A percentile compares a stretch with the other conserved stretches of the same genome.
These are phyloP conservation scores for Musa schizocarpa DNA, from an alignment of 176 grass and related monocot genomes.

Conservation along the genomic window DNA sequence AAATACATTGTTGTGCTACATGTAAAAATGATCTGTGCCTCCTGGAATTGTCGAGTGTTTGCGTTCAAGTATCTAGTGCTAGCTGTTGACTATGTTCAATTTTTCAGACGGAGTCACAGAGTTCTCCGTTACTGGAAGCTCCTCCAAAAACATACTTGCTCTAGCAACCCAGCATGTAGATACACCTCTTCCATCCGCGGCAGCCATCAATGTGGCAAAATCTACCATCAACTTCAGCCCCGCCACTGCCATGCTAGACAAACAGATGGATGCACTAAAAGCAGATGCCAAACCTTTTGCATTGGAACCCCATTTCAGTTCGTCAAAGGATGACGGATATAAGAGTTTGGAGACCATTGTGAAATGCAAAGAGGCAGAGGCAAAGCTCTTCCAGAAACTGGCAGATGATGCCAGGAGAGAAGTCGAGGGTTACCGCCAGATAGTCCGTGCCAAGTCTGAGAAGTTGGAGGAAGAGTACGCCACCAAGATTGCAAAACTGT, in stretches of 20 bases:
- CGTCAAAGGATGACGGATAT: constrained; percentile 61
- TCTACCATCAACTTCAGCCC: constrained; percentile 64
- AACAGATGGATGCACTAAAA: constrained; percentile 45
- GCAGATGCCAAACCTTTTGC: constrained; percentile 51
- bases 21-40: neutral
- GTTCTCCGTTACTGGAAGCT: constrained; percentile 89
- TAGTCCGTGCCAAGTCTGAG: constrained; percentile 45
- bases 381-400: constrained; percentile 80
- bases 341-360: constrained; percentile 86
- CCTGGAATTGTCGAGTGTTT: neutral
- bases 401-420: constrained; percentile 76
- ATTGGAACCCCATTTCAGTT: constrained; percentile 46
- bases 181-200: constrained; percentile 32
- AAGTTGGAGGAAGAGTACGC: constrained; percentile 80
- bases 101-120: constrained; percentile 89
- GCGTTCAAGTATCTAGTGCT: neutral
- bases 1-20: too few relatives aligned
- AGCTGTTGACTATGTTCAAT: constrained; percentile 1
- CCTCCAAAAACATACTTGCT: constrained; percentile 63
- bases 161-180: constrained; percentile 52
- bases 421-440: constrained; percentile 61
- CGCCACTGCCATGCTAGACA: constrained; percentile 42
- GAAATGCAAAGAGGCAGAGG: constrained; percentile 90
- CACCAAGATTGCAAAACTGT: constrained; percentile 41
- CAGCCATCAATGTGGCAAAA: constrained; percentile 43